Conservation (phyloP, 495 filamentous ascomycete genomes). For the Penicillium longicatenatum region DNA sequence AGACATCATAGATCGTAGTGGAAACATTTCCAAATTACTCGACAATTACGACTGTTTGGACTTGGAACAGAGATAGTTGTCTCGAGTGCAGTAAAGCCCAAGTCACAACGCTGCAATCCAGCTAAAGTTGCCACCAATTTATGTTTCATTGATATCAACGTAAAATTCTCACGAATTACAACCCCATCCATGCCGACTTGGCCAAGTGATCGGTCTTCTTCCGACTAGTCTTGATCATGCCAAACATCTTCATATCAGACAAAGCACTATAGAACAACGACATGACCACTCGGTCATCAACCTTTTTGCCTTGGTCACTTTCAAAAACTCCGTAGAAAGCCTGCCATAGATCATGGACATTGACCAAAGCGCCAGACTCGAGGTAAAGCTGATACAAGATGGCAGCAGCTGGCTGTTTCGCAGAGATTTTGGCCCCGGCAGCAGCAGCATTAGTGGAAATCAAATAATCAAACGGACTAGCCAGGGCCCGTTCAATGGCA, state of each 20-base stretch:
- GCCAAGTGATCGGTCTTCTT: constrained; percentile 91
- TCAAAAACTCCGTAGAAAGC: constrained; percentile 79
- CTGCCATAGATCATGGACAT: constrained; percentile 85
- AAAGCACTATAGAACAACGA: constrained; percentile 78
- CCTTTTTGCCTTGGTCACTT: constrained; percentile 56
- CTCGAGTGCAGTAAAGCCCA: too few relatives aligned
- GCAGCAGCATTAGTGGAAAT: constrained; percentile 55
- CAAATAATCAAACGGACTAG: constrained; percentile 82
- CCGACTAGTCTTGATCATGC: constrained; percentile 83
- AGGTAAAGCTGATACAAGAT: constrained; percentile 90
- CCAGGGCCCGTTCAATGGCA: constrained; percentile 79
- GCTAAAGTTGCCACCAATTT: too few relatives aligned
- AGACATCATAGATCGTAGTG: too few relatives aligned
- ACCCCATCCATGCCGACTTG: constrained; percentile 73
- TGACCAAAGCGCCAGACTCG: constrained; percentile 85
- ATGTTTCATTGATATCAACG: constrained; percentile 2
- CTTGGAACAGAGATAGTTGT: too few relatives aligned
- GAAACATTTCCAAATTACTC: too few relatives aligned
- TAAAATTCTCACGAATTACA: constrained; percentile 38
- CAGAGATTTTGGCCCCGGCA: constrained; percentile 41
- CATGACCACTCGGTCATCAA: constrained; percentile 54
- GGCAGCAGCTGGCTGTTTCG: constrained; percentile 74
- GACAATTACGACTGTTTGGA: too few relatives aligned
- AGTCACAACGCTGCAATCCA: too few relatives aligned
- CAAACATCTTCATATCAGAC: constrained; percentile 81